phyloP scores from a whole-genome alignment of 805 yeast genomes.

The Komagataella populi region DNA sequence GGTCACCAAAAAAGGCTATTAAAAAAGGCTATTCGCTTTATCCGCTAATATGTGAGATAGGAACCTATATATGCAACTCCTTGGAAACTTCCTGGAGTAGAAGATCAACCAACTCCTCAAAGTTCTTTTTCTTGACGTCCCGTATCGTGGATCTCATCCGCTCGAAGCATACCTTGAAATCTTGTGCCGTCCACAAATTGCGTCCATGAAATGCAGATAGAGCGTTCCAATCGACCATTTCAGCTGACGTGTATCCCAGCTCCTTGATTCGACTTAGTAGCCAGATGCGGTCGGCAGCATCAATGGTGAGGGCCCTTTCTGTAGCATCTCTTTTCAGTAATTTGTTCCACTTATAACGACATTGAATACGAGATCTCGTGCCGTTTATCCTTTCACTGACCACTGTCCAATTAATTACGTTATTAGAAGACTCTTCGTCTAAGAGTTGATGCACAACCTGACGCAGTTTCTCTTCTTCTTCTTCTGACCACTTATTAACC shows the following conservation, averaged over 20 bases:
- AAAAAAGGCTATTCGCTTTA: neutral
- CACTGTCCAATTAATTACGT: conserved; percentile 75
- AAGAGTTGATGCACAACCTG: conserved; percentile 39
- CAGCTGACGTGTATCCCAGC: conserved; percentile 24
- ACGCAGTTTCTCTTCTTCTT: conserved; percentile 54
- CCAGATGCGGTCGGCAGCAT: conserved; percentile 34
- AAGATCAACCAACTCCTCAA: conserved; percentile 16
- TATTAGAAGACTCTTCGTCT: conserved; percentile 17
- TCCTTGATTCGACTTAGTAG: conserved; percentile 31
- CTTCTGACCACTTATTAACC: conserved; percentile 65
- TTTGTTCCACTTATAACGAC: conserved; percentile 93
- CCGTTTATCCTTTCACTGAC: conserved; percentile 89
- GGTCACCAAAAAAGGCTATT: neutral
- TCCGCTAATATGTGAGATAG: neutral
- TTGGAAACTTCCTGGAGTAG: conserved; percentile 8
- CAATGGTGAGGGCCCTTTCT: conserved; percentile 27
- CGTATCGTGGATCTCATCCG: conserved; percentile 38
- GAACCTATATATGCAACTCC: conserved; percentile 1
- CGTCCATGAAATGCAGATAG: conserved; percentile 32
- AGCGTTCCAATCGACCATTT: conserved; percentile 40
- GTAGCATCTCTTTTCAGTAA: conserved; percentile 45
- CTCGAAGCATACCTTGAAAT: conserved; percentile 49
- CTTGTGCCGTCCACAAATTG: conserved; percentile 41
- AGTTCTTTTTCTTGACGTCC: conserved; percentile 27
- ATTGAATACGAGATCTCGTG: conserved; percentile 78